Percentiles rank a stretch among this genome's conserved stretches.
These are phyloP conservation scores for Alternaria conjuncta DNA, from an alignment of 2,329 filamentous ascomycete species.

Conservation along the genomic window DNA sequence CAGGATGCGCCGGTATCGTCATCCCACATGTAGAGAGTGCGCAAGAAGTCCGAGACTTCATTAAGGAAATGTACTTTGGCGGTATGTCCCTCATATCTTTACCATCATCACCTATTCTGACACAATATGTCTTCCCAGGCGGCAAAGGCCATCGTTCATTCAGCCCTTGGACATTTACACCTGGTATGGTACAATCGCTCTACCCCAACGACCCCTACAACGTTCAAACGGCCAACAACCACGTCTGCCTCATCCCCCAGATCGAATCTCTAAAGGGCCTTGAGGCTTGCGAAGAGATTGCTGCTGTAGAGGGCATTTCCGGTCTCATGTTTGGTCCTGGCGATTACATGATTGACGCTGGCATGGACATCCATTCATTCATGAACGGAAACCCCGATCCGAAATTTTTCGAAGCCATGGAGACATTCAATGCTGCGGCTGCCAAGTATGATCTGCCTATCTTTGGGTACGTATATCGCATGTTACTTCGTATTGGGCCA, in stretches of 20 bases:
- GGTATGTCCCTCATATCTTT: neutral
- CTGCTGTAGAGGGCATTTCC: slow-evolving; percentile 31
- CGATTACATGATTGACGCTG: slow-evolving; percentile 35
- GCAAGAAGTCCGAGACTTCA: slow-evolving; percentile 31
- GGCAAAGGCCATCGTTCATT: slow-evolving; percentile 31
- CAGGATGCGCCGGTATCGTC: slow-evolving; percentile 31
- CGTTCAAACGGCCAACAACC: slow-evolving; percentile 30
- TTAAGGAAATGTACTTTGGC: slow-evolving; percentile 33
- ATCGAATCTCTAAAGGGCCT: slow-evolving; percentile 35
- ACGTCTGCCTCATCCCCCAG: slow-evolving; percentile 35
- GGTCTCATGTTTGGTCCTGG: slow-evolving; percentile 37
- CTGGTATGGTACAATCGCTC: slow-evolving; percentile 23
- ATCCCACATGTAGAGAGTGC: slow-evolving; percentile 33
- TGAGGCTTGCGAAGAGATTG: slow-evolving; percentile 35
- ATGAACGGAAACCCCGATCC: slow-evolving; percentile 26
- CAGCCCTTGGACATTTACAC: slow-evolving; percentile 35
- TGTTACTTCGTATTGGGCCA: neutral
- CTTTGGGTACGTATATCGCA: slow-evolving; percentile 24
- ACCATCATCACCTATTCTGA: neutral
- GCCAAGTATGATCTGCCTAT: slow-evolving; percentile 29
- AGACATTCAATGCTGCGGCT: slow-evolving; percentile 27
- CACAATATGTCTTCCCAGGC: neutral
- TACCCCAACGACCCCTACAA: slow-evolving; percentile 35
- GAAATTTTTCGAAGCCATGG: slow-evolving; percentile 24
- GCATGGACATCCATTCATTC: slow-evolving; percentile 21